A percentile compares a stretch with the other conserved stretches of the same genome.
phyloP scores from a whole-genome alignment of 352 stramenopile species.

The Phytophthora boehmeriae region DNA sequence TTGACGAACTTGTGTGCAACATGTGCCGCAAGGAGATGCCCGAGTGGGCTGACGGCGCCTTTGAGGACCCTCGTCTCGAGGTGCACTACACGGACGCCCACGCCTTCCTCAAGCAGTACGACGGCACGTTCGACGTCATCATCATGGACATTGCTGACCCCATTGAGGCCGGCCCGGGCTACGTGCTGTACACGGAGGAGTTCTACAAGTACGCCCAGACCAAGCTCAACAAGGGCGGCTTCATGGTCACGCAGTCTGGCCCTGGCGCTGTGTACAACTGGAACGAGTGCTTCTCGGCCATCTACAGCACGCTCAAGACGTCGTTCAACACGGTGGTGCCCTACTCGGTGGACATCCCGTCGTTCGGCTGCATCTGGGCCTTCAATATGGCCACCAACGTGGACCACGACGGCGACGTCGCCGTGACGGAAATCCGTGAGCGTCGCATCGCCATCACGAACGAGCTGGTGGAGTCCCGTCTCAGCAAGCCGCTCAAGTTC shows the following conservation, averaged over 20 bases:
- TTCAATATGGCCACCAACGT: constrained; percentile 93
- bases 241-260: constrained; percentile 95
- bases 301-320: constrained; percentile 92
- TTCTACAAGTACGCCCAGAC: constrained; percentile 93
- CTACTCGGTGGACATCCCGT: constrained; percentile 93
- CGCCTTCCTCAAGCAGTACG: constrained; percentile 87
- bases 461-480: constrained; percentile 55
- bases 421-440: constrained; percentile 55
- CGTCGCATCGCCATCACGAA: constrained; percentile 73
- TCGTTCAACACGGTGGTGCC: constrained; percentile 93
- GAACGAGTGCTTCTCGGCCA: constrained; percentile 93
- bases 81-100: constrained; percentile 93
- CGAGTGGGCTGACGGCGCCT: constrained; percentile 91
- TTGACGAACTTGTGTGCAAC: constrained; percentile 94
- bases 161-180: constrained; percentile 93
- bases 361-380: constrained; percentile 94
- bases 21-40: constrained; percentile 93
- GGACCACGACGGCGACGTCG: constrained; percentile 47
- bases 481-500: constrained; percentile 83
- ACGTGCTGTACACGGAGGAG: constrained; percentile 83
- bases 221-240: constrained; percentile 86
- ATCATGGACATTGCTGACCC: constrained; percentile 97
- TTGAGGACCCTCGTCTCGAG: constrained; percentile 92
- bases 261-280: constrained; percentile 90
- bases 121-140: constrained; percentile 92